Evolutionary conservation across 1,284 basidiomycete species (phyloP), one percentile per base, ranked within the genome.

Genomic region (Phellopilus nigrolimitatus): DNA sequence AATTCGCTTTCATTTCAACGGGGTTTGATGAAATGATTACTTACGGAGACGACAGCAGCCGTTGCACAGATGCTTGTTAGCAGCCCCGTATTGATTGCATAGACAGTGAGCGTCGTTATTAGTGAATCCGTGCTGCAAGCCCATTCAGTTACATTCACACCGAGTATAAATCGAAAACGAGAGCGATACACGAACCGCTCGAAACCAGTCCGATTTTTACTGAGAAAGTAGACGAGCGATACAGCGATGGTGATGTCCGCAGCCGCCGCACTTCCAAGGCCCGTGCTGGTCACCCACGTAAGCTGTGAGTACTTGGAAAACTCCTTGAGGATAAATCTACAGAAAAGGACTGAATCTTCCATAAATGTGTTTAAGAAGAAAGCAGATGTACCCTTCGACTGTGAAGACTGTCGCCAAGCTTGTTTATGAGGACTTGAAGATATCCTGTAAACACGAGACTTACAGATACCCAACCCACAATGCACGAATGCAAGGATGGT

Each of bases 51-150:
- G 15, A 63, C 61, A 22, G 55, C 58, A 25, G 55, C 50, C 9
- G 61, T 62, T 4, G 64, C 66, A 24, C 65, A 60, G 44, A 67
- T 55, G 42, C 66, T 64, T 15, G 66, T 67, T 4, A 65, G 40
- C 15, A 66, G 47, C 1, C 66, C 66, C 17, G 63, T 65, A 45
- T 67, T 67, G 44, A 67, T 59, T 27, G 64, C 63, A 41, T 66
- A 66, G n/a, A 64, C 36, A 61, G 65, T 62, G 15, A 67, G 58
- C 24, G 59, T 63, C 17, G 61, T 59, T 25, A 67, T 63, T 15
- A 67, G 52, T 3, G 61, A 61, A 49, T 66, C 64, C 31, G 66
- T 64, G 37, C 66, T 67, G 38, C n/a, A 42, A 21, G 37, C 3
- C 13, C 28, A 40, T 9, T 4, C 4, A 12, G 13, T 36, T 28